A percentile compares a stretch with the other conserved stretches of the same genome.
These are phyloP conservation scores for Amanita muscaria DNA, from an alignment of 768 basidiomycete species.

Conservation along the genomic window DNA sequence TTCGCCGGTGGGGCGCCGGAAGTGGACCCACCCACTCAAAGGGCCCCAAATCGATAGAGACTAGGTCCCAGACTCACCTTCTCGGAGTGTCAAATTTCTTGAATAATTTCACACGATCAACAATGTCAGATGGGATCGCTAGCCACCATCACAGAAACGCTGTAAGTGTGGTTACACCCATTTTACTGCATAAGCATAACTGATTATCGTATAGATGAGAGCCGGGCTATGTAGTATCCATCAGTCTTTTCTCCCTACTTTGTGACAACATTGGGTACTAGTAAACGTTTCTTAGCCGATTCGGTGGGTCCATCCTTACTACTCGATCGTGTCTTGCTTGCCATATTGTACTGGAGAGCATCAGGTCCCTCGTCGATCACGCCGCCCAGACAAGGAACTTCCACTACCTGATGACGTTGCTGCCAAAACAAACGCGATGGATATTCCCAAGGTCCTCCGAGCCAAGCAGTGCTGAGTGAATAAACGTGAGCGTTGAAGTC, in stretches of 20 bases:
- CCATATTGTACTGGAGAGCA: slow-evolving; percentile 61
- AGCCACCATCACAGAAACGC: no score
- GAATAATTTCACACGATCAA: no score
- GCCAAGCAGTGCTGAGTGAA: slow-evolving; percentile 51
- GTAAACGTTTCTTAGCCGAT: slow-evolving; percentile 42
- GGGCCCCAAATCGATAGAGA: background rate
- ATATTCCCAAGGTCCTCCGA: slow-evolving; percentile 44
- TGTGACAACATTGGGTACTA: slow-evolving; percentile 46
- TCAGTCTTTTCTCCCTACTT: slow-evolving; percentile 68
- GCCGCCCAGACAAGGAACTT: background rate
- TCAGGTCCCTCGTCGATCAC: slow-evolving; percentile 45
- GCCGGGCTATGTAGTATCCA: slow-evolving; percentile 66
- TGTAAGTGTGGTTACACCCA: slow-evolving; percentile 31
- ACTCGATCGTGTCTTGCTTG: slow-evolving; percentile 59
- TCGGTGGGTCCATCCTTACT: slow-evolving; percentile 70
- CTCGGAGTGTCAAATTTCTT: no score
- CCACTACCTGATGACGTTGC: slow-evolving; percentile 34
- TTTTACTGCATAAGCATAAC: background rate
- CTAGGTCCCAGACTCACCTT: no score
- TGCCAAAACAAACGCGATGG: slow-evolving; percentile 40
- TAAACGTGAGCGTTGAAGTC: slow-evolving; percentile 66
- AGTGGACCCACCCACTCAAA: slow-evolving; percentile 1
- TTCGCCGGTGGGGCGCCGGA: background rate
- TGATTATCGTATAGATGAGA: slow-evolving; percentile 35
- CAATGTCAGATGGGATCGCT: no score